Evolutionary conservation across 371 early-diverging fungal genomes (phyloP).

Genomic region (Apophysomyces elegans): DNA sequence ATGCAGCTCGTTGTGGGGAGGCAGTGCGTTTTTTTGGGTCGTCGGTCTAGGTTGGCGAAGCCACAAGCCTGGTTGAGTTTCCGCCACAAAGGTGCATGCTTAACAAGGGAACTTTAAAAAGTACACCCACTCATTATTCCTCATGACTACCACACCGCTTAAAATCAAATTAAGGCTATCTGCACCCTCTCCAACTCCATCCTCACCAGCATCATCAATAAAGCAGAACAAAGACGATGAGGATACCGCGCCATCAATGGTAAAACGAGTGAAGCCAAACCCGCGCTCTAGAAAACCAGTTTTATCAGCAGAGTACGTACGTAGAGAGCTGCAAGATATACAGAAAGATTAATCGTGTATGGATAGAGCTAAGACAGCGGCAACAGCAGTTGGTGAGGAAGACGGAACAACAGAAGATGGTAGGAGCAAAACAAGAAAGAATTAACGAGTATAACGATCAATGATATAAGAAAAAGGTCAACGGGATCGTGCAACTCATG

Average conservation of each 20-base stretch:
- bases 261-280: not conserved
- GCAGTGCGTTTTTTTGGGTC: not conserved
- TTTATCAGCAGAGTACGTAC: constrained; percentile 10
- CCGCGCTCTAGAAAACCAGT: constrained; percentile 2
- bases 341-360: not conserved
- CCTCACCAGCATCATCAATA: not conserved
- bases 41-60: not conserved
- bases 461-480: not conserved
- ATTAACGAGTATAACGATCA: not conserved
- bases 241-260: not conserved
- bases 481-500: not conserved
- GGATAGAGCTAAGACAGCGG: not conserved
- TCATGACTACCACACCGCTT: not conserved
- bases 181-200: constrained; percentile 1
- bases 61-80: not conserved
- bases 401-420: not conserved
- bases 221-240: constrained; percentile 2
- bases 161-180: constrained; percentile 2
- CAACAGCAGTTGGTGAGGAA: not conserved
- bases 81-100: not conserved
- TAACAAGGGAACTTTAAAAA: not conserved
- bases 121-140: not conserved
- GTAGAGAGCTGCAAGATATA: not conserved
- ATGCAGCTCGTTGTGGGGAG: not conserved
- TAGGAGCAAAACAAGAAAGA: not conserved